Conservation (phyloP, 2,329 filamentous ascomycete genomes). For the Sporothrix variecibatus region DNA sequence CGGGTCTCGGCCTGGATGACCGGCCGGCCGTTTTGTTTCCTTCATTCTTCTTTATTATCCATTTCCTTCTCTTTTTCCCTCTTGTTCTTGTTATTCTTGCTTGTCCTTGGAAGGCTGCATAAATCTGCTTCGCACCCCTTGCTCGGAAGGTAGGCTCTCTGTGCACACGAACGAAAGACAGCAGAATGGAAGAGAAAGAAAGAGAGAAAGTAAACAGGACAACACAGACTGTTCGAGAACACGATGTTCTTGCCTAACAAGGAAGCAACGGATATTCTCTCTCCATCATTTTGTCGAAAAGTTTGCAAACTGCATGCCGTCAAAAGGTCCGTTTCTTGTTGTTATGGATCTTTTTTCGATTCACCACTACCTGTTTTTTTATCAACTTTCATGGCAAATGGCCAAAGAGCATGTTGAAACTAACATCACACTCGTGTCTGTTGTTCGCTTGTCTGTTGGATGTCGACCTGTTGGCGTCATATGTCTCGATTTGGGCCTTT, state of each 20-base stretch:
- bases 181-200: background rate
- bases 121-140: background rate
- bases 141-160: background rate
- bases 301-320: background rate
- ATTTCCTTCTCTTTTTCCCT: background rate
- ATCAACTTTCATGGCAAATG: background rate
- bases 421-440: background rate
- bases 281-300: background rate
- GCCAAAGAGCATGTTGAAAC: background rate
- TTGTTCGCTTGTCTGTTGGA: background rate
- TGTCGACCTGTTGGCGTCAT: background rate
- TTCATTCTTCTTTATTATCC: background rate
- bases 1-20: background rate
- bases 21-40: background rate
- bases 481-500: background rate
- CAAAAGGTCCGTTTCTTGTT: background rate
- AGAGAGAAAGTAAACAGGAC: background rate
- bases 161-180: background rate
- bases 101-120: background rate
- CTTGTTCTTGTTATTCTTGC: background rate
- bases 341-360: background rate
- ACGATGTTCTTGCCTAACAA: background rate
- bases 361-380: background rate
- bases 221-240: background rate
- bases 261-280: background rate